phyloP scores from a whole-genome alignment of 2,329 filamentous ascomycete genomes.

The Elsinoe perseae region DNA sequence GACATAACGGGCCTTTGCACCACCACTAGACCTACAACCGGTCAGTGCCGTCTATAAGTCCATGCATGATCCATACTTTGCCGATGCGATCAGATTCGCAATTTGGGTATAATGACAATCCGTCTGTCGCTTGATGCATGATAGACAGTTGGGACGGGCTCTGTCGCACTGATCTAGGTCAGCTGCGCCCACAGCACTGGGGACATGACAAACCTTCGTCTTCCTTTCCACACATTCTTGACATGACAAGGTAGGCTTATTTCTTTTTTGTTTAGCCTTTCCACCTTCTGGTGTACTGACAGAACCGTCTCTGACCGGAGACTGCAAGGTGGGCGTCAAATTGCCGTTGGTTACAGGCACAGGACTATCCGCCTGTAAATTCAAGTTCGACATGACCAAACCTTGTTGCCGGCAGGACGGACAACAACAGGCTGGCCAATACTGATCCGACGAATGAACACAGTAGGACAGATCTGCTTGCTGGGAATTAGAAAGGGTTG shows the following conservation, averaged over 20 bases:
- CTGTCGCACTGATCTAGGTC: slow-evolving; percentile 56
- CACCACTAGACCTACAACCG: slow-evolving; percentile 21
- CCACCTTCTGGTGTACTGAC: slow-evolving; percentile 12
- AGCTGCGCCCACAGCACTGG: slow-evolving; percentile 12
- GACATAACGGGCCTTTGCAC: slow-evolving; percentile 23
- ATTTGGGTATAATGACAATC: slow-evolving; percentile 68
- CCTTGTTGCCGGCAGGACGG: slow-evolving; percentile 12
- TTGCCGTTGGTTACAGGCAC: background rate
- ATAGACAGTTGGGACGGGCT: slow-evolving; percentile 49
- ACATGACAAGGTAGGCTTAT: slow-evolving; percentile 74
- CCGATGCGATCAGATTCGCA: slow-evolving; percentile 58
- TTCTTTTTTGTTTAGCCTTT: slow-evolving; percentile 63
- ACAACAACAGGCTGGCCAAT: slow-evolving; percentile 12
- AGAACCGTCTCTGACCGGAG: slow-evolving; percentile 4
- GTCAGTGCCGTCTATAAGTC: slow-evolving; percentile 1
- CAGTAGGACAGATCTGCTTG: slow-evolving; percentile 4
- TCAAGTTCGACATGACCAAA: slow-evolving; percentile 10
- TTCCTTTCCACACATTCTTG: slow-evolving; percentile 75
- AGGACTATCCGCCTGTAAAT: background rate
- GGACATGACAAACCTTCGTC: slow-evolving; percentile 54
- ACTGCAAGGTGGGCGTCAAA: background rate
- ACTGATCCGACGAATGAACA: slow-evolving; percentile 9
- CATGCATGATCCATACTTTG: slow-evolving; percentile 48
- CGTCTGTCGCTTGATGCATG: slow-evolving; percentile 68
- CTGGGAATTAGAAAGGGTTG: slow-evolving; percentile 13